Conservation (phyloP, 768 basidiomycete species). For the Lepiota venenata region DNA sequence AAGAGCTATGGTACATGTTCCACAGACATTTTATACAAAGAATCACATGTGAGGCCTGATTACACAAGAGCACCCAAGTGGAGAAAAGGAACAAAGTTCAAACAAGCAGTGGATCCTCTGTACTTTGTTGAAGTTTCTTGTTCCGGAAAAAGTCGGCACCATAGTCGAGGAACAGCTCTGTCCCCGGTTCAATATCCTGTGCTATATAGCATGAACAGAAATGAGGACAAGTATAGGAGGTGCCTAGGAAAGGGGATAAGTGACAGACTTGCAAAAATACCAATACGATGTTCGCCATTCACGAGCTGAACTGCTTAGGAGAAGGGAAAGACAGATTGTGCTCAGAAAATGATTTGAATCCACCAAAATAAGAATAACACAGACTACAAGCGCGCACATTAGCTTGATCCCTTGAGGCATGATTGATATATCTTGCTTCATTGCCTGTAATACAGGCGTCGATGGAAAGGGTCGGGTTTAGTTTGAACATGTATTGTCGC, state of each 20-base stretch:
- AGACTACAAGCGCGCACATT: conserved; percentile 8
- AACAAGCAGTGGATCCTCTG: too few species aligned
- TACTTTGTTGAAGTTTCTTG: too few species aligned
- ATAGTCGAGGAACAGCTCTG: conserved; percentile 17
- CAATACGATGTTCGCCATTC: conserved; percentile 14
- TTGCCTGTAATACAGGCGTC: conserved; percentile 11
- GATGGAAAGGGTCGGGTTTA: conserved; percentile 10
- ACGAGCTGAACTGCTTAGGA: conserved; percentile 8
- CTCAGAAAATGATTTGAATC: background rate
- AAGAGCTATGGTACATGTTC: too few species aligned
- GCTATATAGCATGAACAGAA: conserved; percentile 1
- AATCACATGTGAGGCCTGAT: too few species aligned
- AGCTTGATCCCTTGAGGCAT: conserved; percentile 5
- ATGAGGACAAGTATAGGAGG: too few species aligned
- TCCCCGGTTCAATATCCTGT: conserved; percentile 11
- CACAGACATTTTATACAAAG: too few species aligned
- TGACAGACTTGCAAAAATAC: conserved; percentile 12
- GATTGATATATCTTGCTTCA: conserved; percentile 15
- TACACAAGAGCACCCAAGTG: too few species aligned
- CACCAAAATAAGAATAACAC: background rate
- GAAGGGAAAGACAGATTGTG: background rate
- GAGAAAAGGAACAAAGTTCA: too few species aligned
- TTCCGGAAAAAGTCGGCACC: conserved; percentile 11
- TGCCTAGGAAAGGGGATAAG: too few species aligned
- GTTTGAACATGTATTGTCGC: conserved; percentile 16